Base-by-base conservation (phyloP, 805 yeast genomes). In the Zygosaccharomyces lentus region DNA sequence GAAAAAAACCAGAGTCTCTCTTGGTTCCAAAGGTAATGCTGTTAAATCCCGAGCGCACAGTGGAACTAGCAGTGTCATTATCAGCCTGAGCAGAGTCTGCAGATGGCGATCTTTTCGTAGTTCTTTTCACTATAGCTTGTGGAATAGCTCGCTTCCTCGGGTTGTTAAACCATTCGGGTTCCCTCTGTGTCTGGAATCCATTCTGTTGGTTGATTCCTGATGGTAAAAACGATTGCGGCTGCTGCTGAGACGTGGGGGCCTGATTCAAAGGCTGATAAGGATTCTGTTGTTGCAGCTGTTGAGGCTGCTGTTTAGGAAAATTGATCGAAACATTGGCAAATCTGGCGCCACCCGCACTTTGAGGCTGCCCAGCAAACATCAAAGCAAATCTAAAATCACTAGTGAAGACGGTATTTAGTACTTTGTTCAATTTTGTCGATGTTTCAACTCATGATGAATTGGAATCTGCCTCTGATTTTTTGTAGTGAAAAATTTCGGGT, bases 111-210 rank as follows among this genome's bases (percentile, higher is more conserved):
- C 50, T 41, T 48, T 53, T 31, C 15, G 59, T 54, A 5, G 66
- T 58, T 53, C 81, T 65, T 51, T 74, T 75, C 17, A 76, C 61
- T 12, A 75, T 67, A 2, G 66, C 67, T n/a, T 71, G 69, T 7
- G 81, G 80, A n/a, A 72, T 65, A 1, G 66, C 61, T 46, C 81
- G 65, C 49, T 73, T 71, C 48, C 69, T 72, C n/a, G 74, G 69
- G 39, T 68, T 68, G 35, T 68, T 67, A 49, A 60, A 69, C 74
- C 73, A 72, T 17, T 56, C 56, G 6, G 70, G 70, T 17, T 55
- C 59, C 26, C 51, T 49, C 21, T 53, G 50, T 9, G 43, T 46
- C 26, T 40, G 39, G 23, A 46, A 48, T n/a, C 43, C 35, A n/a
- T 32, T 29, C 26, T 59, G 72, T 34, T 56, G 63, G 9, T 55